Conservation (phyloP, 1,284 basidiomycete species). For the Boletus mariae region DNA sequence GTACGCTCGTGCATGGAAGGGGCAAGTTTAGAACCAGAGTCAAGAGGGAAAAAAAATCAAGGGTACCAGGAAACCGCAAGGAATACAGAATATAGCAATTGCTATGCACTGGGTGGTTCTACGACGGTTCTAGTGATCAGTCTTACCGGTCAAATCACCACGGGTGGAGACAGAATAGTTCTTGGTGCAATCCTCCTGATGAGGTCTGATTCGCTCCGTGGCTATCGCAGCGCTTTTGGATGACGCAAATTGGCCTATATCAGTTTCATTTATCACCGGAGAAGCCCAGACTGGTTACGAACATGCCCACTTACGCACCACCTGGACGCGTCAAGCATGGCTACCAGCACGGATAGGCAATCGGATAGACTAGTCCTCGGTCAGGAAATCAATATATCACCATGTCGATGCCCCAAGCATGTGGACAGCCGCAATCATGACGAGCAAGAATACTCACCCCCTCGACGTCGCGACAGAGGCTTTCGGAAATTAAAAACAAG, state of each 20-base stretch:
- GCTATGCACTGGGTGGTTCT: too few species aligned
- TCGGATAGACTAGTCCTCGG: constrained; percentile 6
- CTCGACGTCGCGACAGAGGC: not conserved
- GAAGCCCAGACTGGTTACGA: constrained; percentile 21
- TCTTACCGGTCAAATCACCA: not conserved
- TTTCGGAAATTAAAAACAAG: constrained; percentile 30
- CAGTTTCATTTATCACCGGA: constrained; percentile 30
- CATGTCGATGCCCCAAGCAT: too few species aligned
- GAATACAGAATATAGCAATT: not conserved
- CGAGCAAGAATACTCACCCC: not conserved
- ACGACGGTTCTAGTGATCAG: not conserved
- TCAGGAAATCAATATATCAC: too few species aligned
- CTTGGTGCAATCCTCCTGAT: constrained; percentile 27
- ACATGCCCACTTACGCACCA: constrained; percentile 14
- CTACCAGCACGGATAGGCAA: constrained; percentile 14
- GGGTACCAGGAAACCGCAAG: too few species aligned
- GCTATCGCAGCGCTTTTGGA: constrained; percentile 15
- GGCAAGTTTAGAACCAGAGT: not conserved
- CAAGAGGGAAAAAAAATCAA: too few species aligned
- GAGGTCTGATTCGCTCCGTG: constrained; percentile 21
- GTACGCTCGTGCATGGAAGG: not conserved
- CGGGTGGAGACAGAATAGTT: constrained; percentile 7
- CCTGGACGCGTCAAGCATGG: too few species aligned
- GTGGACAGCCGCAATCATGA: constrained; percentile 12
- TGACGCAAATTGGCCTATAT: constrained; percentile 23